Evolutionary conservation across 495 filamentous ascomycete genomes (phyloP).

Genomic region (Xylaria longipes): DNA sequence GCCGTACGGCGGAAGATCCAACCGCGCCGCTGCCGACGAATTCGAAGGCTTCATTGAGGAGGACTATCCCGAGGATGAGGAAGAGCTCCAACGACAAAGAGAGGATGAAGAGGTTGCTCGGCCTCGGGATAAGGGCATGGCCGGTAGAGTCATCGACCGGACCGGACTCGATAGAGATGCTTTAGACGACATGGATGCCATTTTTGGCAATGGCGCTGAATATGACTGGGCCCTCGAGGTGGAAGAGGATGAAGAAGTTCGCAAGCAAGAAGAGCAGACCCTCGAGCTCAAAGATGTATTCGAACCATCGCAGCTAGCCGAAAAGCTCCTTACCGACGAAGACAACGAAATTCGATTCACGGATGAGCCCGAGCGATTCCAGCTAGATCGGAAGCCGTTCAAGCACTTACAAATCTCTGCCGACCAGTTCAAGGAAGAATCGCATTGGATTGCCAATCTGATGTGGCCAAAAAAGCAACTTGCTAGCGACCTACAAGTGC

Average conservation of each 20-base stretch:
- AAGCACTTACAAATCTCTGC: conserved; percentile 74
- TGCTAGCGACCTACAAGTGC: conserved; percentile 70
- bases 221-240: conserved; percentile 91
- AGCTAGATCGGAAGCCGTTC: conserved; percentile 88
- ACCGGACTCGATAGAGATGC: conserved; percentile 88
- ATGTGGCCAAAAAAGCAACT: conserved; percentile 85
- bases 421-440: conserved; percentile 87
- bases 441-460: conserved; percentile 85
- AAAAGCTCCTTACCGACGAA: conserved; percentile 93
- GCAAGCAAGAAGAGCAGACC: conserved; percentile 67
- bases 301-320: conserved; percentile 89
- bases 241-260: conserved; percentile 79
- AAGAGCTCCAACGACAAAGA: conserved; percentile 71
- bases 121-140: conserved; percentile 69
- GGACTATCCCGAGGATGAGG: conserved; percentile 89
- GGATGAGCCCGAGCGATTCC: conserved; percentile 93
- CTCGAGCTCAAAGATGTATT: conserved; percentile 98
- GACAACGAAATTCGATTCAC: conserved; percentile 86
- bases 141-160: conserved; percentile 66
- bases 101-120: conserved; percentile 89
- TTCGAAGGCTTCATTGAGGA: conserved; percentile 98
- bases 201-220: conserved; percentile 93
- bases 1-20: conserved; percentile 55
- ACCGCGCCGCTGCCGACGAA: conserved; percentile 73
- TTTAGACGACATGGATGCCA: conserved; percentile 90